Evolutionary conservation across 257 asterid species (phyloP), one percentile per base, ranked within the genome.

Genomic region (Scutellaria baicalensis): DNA sequence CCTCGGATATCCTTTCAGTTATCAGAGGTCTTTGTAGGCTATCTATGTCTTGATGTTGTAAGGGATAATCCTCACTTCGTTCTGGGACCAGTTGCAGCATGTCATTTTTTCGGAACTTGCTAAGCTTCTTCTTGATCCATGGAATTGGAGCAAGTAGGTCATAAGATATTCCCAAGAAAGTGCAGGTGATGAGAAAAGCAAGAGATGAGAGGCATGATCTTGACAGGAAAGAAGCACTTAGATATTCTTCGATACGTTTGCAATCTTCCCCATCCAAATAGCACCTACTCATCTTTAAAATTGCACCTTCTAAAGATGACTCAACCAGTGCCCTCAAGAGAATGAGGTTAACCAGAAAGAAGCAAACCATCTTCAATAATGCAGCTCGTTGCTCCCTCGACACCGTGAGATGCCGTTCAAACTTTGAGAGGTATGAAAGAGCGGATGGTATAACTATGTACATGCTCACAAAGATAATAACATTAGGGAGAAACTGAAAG

Each of bases 231-330:
- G 98, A 89, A 69, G 90, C 73, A 67, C 90, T 89, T 81, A 89
- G 72, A 65, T 89, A 94, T 52, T 91, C 88, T 67, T 91, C 97
- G 4, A 94, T 94, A 77, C 87, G 83, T 77, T 86, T 86, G 90
- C 99, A 94, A 80, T 94, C 97, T 83, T 94, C 98, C 2, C 99
- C 98, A 33, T 89, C 98, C 87, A 94, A 74, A 77, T 94, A 94
- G 80, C 99, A 94, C 45, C 95, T 84, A 75, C 99, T 93, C 99
- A 91, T 94, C 70, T 83, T 88, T 48, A 94, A 47, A 43, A 94
- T 73, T 16, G 93, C 95, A 55, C 88, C 84, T 74, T 94, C 99
- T 35, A 94, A 68, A 21, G 99, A 88, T 1, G 98, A 87, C 69
- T 94, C 99, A 8, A 94, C 98, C 44, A 94, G 78, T 61, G 92